These are phyloP conservation scores for Didymosphaeria variabile DNA, from an alignment of 2,329 filamentous ascomycete genomes.

Conservation along the genomic window DNA sequence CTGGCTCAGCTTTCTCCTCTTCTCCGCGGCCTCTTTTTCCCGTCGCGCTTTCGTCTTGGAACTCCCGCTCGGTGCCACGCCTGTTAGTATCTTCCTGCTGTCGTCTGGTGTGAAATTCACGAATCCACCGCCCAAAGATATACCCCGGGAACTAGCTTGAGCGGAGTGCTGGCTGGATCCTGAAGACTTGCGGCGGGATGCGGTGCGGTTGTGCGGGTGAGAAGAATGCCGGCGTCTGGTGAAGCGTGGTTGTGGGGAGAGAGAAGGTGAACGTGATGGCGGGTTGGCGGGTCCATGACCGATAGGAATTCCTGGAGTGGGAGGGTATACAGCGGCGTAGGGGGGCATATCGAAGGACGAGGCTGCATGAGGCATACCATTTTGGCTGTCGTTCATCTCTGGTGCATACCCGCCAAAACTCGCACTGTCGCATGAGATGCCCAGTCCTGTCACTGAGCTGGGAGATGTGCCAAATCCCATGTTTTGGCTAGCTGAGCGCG, in stretches of 20 bases:
- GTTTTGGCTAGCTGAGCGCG: conserved; percentile 30
- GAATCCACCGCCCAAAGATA: conserved; percentile 66
- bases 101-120: conserved; percentile 91
- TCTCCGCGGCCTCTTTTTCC: conserved; percentile 86
- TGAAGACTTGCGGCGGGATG: conserved; percentile 32
- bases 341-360: conserved; percentile 30
- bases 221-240: conserved; percentile 34
- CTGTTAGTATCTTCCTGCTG: conserved; percentile 79
- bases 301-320: conserved; percentile 29
- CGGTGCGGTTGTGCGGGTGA: conserved; percentile 18
- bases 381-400: conserved; percentile 18
- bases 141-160: conserved; percentile 48
- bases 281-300: conserved; percentile 22
- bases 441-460: conserved; percentile 33
- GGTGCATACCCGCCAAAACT: conserved; percentile 31
- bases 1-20: conserved; percentile 72
- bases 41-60: conserved; percentile 94
- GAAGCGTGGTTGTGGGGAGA: conserved; percentile 36
- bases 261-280: conserved; percentile 35
- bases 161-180: conserved; percentile 35
- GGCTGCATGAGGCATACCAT: conserved; percentile 18
- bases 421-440: conserved; percentile 41
- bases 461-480: conserved; percentile 20
- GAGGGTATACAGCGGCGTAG: conserved; percentile 29
- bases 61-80: conserved; percentile 89